Percentiles rank a stretch among this genome's conserved stretches.
phyloP scores from a whole-genome alignment of 108 stramenopile species.

The Nannochloropsis salina region DNA sequence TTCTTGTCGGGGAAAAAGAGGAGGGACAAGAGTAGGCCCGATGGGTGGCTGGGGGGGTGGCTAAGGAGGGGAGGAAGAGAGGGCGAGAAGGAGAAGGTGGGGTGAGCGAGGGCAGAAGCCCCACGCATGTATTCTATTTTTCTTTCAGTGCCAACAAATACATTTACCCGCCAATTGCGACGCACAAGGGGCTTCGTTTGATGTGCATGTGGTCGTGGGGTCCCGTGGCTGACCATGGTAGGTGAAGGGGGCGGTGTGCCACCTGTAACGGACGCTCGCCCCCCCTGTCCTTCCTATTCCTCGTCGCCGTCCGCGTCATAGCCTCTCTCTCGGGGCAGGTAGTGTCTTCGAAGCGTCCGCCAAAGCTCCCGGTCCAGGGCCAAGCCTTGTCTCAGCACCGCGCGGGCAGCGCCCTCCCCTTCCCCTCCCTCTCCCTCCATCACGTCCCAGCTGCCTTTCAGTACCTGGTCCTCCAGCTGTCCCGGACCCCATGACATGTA shows the following conservation, averaged over 20 bases:
- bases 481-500: not conserved
- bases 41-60: not conserved
- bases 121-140: too few relatives aligned
- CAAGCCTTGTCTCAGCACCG: not conserved
- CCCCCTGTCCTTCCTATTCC: not conserved
- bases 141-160: too few relatives aligned
- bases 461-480: not conserved
- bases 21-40: not conserved
- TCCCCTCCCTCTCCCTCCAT: slow-evolving; percentile 13
- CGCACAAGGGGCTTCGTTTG: too few relatives aligned
- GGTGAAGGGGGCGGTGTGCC: too few relatives aligned
- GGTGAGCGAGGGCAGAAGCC: not conserved
- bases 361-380: not conserved
- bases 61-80: not conserved
- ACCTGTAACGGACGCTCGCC: not conserved
- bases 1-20: not conserved
- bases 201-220: too few relatives aligned
- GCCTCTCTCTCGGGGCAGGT: not conserved
- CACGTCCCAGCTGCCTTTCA: not conserved
- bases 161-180: too few relatives aligned
- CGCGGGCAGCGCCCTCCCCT: not conserved
- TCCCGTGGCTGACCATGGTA: too few relatives aligned
- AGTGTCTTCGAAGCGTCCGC: not conserved
- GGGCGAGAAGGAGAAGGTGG: not conserved
- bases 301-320: not conserved